Base-by-base conservation (phyloP, 257 asterid genomes). In the Striga asiatica region DNA sequence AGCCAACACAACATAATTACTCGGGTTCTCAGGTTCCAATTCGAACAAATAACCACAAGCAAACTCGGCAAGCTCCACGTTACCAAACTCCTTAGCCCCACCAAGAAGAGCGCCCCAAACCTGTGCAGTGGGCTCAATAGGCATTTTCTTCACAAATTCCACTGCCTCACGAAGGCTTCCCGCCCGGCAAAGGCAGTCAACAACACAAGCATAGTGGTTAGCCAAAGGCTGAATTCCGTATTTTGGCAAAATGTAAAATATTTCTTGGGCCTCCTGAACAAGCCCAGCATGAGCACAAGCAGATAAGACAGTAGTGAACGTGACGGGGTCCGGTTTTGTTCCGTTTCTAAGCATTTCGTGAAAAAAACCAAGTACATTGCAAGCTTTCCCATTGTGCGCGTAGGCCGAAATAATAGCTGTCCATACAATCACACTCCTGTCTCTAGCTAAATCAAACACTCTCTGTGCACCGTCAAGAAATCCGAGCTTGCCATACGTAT, bases 281-380 rank as follows among this genome's bases (percentile, higher is more conserved):
- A 83, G 69, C 29, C 97, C 97, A 46, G 83, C 62, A 67, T 78
- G 96, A 60, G 94, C 93, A 60, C 97, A 86, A 22, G 91, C 96
- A 41, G 96, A 51, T 68, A 86, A 65, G 42, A 85, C 87, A 60
- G 91, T 76, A 29, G 94, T 83, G 60, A 89, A 72, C 35, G 89
- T 85, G 61, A 83, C 75, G 0, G 82, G 56, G 54, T 85, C 93
- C 34, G 97, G 97, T 48, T 63, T 68, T 56, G 70, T 65, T 52
- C 70, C 67, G 64, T 71, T 60, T 19, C 48, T 54, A 61, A 80
- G 50, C 95, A 89, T 89, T 71, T 81, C 66, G 9, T 69, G 31
- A 58, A 85, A 83, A 43, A 86, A 75, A 69, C 46, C 4, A 46
- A 89, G 75, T 21, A 92, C 94, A 7, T 54, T 27, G 14, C 51